These are phyloP conservation scores for Mallotus nudiflorus DNA, from an alignment of 345 rosid genomes.

Conservation along the genomic window DNA sequence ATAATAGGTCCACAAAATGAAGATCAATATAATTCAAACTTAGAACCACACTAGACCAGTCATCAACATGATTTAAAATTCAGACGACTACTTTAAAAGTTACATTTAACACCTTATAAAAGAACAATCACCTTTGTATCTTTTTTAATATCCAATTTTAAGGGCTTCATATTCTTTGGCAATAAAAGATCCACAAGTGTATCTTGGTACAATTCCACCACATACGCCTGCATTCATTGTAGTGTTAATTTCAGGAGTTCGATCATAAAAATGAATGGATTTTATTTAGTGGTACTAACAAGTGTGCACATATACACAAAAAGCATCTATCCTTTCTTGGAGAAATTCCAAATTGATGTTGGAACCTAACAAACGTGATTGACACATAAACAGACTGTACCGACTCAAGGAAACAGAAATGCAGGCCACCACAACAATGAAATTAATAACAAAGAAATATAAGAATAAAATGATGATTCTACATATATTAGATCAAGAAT, in stretches of 20 bases:
- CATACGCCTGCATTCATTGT: constrained; percentile 68
- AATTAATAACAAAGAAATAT: not conserved
- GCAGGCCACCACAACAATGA: not conserved
- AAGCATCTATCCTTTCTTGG: not conserved
- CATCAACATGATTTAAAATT: not conserved
- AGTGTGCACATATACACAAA: not conserved
- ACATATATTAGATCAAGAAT: not conserved
- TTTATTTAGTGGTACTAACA: not conserved
- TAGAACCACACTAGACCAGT: not conserved
- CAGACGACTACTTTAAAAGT: not conserved
- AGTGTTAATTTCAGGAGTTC: not conserved
- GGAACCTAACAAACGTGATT: not conserved
- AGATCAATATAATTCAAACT: not conserved
- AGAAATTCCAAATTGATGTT: not conserved
- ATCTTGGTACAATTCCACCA: constrained; percentile 97
- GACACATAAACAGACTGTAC: not conserved
- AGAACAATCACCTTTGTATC: constrained; percentile 67
- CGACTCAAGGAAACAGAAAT: not conserved
- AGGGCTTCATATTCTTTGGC: constrained; percentile 64
- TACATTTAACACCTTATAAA: no score
- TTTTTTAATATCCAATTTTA: constrained; percentile 90
- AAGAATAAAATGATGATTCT: not conserved
- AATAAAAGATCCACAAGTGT: constrained; percentile 80
- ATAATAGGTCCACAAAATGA: constrained; percentile 9
- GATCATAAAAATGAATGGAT: not conserved